A percentile compares a stretch with the other conserved stretches of the same genome.
Evolutionary conservation across 331 rosid species (phyloP).

Genomic region (Rosa hybrid): DNA sequence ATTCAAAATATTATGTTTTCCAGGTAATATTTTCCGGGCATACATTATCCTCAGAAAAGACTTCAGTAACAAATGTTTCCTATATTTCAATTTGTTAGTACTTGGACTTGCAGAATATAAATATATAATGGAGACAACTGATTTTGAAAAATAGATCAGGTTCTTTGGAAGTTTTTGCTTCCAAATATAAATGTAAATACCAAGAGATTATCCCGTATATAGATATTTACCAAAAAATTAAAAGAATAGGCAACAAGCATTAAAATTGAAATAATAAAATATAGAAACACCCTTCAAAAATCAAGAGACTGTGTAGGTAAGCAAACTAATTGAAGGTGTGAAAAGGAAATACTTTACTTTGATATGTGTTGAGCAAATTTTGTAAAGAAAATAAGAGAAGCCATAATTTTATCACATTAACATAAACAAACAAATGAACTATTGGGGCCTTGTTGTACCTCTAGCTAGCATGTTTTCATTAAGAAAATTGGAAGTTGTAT

Average conservation of each 20-base stretch:
- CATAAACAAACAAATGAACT: too few species aligned
- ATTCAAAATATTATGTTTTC: not conserved
- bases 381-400: not conserved
- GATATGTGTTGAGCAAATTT: not conserved
- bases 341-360: not conserved
- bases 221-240: too few species aligned
- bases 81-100: not conserved
- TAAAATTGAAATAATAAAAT: too few species aligned
- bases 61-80: not conserved
- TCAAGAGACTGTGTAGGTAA: not conserved
- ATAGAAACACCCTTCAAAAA: too few species aligned
- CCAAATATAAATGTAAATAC: not conserved
- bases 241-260: too few species aligned
- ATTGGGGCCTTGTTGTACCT: too few species aligned
- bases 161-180: not conserved
- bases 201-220: not conserved
- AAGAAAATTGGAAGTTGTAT: too few species aligned
- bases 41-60: not conserved
- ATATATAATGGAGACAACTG: not conserved
- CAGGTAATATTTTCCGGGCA: not conserved
- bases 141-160: not conserved
- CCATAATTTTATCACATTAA: conserved; percentile 18
- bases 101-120: not conserved
- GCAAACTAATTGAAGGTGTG: not conserved
- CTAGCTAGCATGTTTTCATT: too few species aligned